Evolutionary conservation across 2,329 filamentous ascomycete genomes (phyloP).

Genomic region (Huntiella abstrusa): DNA sequence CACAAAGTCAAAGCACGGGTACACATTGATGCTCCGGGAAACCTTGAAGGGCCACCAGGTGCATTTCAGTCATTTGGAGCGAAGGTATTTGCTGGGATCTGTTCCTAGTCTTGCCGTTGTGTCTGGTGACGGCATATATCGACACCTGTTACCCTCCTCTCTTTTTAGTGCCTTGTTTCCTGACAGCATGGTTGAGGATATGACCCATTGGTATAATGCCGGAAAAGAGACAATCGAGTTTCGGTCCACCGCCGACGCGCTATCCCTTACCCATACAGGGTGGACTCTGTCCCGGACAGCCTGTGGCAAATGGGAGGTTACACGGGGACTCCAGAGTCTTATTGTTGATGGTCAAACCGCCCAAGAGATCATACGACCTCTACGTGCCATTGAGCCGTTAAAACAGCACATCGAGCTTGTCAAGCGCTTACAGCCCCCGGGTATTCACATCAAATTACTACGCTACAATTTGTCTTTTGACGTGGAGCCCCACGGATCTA

Average conservation of each 20-base stretch:
- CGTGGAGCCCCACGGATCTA: slow-evolving; percentile 14
- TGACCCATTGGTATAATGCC: slow-evolving; percentile 28
- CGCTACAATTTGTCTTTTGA: slow-evolving; percentile 29
- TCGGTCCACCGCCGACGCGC: too few species aligned
- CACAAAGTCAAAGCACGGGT: slow-evolving; percentile 18
- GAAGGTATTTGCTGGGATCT: neutral
- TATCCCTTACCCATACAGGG: too few species aligned
- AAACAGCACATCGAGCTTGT: slow-evolving; percentile 2
- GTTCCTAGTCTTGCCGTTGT: slow-evolving; percentile 19
- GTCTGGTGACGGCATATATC: slow-evolving; percentile 2
- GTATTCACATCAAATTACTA: slow-evolving; percentile 25
- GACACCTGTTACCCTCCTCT: slow-evolving; percentile 19
- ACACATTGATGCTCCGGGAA: slow-evolving; percentile 10
- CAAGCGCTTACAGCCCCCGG: too few species aligned
- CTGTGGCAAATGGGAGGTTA: slow-evolving; percentile 13
- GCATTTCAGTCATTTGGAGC: slow-evolving; percentile 17
- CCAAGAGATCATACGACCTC: neutral
- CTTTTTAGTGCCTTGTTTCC: slow-evolving; percentile 19
- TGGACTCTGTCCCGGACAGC: neutral
- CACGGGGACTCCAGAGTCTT: too few species aligned
- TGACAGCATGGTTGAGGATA: slow-evolving; percentile 19
- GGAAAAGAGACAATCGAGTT: slow-evolving; percentile 18
- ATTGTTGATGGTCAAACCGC: neutral
- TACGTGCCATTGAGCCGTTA: neutral
- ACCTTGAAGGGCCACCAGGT: slow-evolving; percentile 17